Percentiles rank a stretch among this genome's conserved stretches.
These are phyloP conservation scores for Pachysandra terminalis DNA, from an alignment of 164 flowering plant species.

Conservation along the genomic window DNA sequence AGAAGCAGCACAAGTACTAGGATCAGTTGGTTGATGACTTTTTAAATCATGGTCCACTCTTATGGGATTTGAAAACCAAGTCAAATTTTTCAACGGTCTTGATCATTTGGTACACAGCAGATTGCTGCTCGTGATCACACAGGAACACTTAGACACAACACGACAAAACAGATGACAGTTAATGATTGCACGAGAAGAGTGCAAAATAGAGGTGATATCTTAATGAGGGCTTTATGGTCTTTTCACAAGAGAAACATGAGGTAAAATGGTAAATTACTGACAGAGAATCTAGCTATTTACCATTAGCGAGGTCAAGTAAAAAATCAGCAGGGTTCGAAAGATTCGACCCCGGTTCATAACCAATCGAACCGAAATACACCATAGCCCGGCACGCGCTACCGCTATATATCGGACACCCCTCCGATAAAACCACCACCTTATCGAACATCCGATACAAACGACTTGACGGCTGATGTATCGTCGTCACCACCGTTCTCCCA, in stretches of 20 bases:
- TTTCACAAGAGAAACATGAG: too few species aligned
- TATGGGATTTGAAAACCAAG: too few species aligned
- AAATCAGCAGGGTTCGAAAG: constrained; percentile 84
- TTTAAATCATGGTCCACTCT: too few species aligned
- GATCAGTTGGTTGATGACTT: background rate
- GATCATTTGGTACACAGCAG: too few species aligned
- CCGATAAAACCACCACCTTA: constrained; percentile 69
- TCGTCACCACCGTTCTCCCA: constrained; percentile 74
- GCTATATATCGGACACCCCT: constrained; percentile 71
- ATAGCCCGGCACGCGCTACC: constrained; percentile 54
- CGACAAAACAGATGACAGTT: background rate
- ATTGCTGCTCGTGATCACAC: too few species aligned
- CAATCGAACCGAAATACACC: constrained; percentile 70
- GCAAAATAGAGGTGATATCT: too few species aligned
- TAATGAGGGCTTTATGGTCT: too few species aligned
- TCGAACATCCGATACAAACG: constrained; percentile 79
- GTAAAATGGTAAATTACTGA: too few species aligned
- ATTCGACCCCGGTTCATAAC: constrained; percentile 45
- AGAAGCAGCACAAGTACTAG: background rate
- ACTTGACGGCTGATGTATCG: constrained; percentile 92
- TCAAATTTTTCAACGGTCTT: too few species aligned
- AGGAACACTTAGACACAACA: background rate
- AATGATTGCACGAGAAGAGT: constrained; percentile 3
- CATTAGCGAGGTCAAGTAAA: constrained; percentile 88
- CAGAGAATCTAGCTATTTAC: constrained; percentile 27